Percentiles rank a stretch among this genome's conserved stretches.
These are phyloP conservation scores for Aspergillus aculeatinus DNA, from an alignment of 2,329 filamentous ascomycete genomes.

Conservation along the genomic window DNA sequence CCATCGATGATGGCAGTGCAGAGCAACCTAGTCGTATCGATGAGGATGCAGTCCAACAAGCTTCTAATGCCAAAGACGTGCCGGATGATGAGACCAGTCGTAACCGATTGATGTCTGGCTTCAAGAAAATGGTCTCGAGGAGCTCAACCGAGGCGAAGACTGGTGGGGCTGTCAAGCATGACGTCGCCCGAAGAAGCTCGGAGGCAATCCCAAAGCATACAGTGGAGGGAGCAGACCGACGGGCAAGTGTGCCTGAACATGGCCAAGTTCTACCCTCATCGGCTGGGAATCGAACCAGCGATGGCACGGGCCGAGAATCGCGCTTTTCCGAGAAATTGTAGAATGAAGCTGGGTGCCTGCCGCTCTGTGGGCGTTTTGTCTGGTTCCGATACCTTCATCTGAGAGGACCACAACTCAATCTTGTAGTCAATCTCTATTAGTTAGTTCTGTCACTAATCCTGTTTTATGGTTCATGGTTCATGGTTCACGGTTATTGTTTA, in stretches of 20 bases:
- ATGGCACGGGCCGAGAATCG: conserved; percentile 33
- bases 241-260: conserved; percentile 32
- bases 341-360: conserved; percentile 8
- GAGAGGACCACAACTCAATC: too few relatives aligned
- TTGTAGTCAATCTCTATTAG: too few relatives aligned
- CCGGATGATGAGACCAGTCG: conserved; percentile 19
- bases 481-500: too few relatives aligned
- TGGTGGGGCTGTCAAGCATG: conserved; percentile 15
- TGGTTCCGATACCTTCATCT: conserved; percentile 5
- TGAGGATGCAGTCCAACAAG: conserved; percentile 10
- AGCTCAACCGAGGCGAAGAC: conserved; percentile 22
- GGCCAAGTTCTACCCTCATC: conserved; percentile 30
- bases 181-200: conserved; percentile 4
- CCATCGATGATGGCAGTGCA: conserved; percentile 17
- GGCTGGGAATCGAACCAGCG: conserved; percentile 24
- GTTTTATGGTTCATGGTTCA: too few relatives aligned
- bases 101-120: conserved; percentile 27
- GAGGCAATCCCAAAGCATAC: conserved; percentile 12
- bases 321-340: conserved; percentile 40
- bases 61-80: conserved; percentile 18
- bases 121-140: conserved; percentile 28
- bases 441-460: too few relatives aligned
- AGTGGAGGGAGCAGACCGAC: conserved; percentile 26
- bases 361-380: not conserved
- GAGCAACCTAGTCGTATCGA: conserved; percentile 20